A percentile compares a stretch with the other conserved stretches of the same genome.
These are phyloP conservation scores for Cyanophora paradoxa DNA, from an alignment of 78 protist genomes.

Conservation along the genomic window DNA sequence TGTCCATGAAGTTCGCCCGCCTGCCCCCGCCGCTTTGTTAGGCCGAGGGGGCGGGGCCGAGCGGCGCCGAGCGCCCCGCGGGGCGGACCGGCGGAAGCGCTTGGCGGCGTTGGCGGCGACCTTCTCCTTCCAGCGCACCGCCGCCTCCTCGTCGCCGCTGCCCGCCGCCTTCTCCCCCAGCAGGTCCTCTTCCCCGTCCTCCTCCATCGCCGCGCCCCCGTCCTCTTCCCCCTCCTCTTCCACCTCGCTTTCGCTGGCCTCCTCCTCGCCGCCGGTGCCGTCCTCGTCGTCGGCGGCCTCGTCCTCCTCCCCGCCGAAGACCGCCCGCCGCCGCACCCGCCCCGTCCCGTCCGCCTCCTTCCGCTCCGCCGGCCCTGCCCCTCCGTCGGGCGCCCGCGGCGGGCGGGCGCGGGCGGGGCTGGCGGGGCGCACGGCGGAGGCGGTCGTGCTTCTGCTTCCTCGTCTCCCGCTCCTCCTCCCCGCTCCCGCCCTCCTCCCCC, in stretches of 20 bases:
- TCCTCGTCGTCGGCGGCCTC: constrained; percentile 29
- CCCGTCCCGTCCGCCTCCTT: neutral
- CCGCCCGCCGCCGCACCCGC: constrained; percentile 14
- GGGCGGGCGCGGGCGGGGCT: no score
- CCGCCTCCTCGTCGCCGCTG: neutral
- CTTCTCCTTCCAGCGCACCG: neutral
- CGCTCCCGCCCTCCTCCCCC: neutral
- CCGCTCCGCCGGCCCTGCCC: neutral
- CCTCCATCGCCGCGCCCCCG: neutral
- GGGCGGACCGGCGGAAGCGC: no score
- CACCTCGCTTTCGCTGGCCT: neutral
- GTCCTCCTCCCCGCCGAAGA: constrained; percentile 30
- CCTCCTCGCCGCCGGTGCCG: constrained; percentile 27
- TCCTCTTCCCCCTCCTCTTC: constrained; percentile 14
- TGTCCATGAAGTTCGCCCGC: no score
- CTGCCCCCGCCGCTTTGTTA: no score
- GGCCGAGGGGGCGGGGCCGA: no score
- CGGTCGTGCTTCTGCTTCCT: neutral
- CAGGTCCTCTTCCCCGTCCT: neutral
- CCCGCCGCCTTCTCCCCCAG: neutral
- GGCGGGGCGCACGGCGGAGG: no score
- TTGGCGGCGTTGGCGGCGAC: neutral
- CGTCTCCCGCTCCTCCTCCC: neutral
- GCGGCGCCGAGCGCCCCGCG: no score
- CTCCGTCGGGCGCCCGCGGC: no score